Base-by-base conservation (phyloP, 2,329 filamentous ascomycete species). In the Raffaelea albimanens region DNA sequence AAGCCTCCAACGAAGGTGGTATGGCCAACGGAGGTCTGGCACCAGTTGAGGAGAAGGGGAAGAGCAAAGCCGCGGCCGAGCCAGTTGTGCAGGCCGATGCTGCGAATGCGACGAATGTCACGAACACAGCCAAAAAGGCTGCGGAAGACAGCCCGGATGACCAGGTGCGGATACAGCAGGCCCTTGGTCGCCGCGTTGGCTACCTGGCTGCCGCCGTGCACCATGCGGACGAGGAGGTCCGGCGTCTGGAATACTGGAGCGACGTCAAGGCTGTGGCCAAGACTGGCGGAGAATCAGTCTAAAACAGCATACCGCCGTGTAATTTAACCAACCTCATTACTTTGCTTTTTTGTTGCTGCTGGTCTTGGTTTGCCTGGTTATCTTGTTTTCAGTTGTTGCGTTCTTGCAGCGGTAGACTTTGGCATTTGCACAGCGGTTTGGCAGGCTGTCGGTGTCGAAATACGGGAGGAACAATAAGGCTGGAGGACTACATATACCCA, bases 191-290 rank as follows among this genome's bases (percentile, higher is more conserved):
- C 56, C 72, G 78, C 47, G 79, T 81, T 45, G 71, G 82, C 40
- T 82, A 87, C 54, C 72, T 97, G n/a, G 73, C 80, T 31, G 81
- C 76, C 22, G 87, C 90, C 1, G 73, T 88, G 13, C 73, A 82
- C 52, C 83, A 86, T 43, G 88, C 87, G 2, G 85, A 91, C 53
- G 80, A 83, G 56, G 86, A 95, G 59, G 83, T 95, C 44, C 82
- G 82, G 49, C 82, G 76, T 50, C 69, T 95, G 7, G 87, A 94
- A 44, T 94, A 89, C 61, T 95, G 91, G 83, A 90, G 85, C 59
- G 87, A 95, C 59, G 78, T 87, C 53, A 86, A 82, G 62, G 76
- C 76, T 16, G 81, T 88, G 66, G 76, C 82, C 0, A 70, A 73
- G 53, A 65, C 13, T 16, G 64, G 11, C n/a, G n/a, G n/a, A n/a